Evolutionary conservation across 2,329 filamentous ascomycete species (phyloP), one percentile per base, ranked within the genome.

Genomic region (Stenocarpella maydis): DNA sequence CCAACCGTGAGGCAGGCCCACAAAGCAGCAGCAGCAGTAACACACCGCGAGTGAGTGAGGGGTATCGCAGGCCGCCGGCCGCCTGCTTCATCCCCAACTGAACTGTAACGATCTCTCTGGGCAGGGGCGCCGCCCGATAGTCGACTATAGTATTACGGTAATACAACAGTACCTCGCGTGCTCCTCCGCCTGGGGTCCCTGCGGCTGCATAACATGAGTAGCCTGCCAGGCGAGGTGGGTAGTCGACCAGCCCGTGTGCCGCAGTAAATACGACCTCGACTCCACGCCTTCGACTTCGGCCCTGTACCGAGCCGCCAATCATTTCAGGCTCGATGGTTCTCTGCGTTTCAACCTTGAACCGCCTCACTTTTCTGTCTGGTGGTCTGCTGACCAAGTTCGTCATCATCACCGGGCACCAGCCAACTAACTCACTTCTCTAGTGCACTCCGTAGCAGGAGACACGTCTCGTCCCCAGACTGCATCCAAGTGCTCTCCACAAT

Each of bases 361-460:
- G 61, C 68, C 68, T 69, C 63, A 69, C 63, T 69, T 67, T 64
- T 69, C 49, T 41, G 21, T 67, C 49, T 47, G 26, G 31, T 47
- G n/a, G 65, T 65, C 66, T 71, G 52, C 66, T 68, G 68, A 67
- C 53, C 68, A 50, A 41, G n/a, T n/a, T n/a, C 45, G n/a, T 69
- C 45, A 53, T 67, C 68, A 69, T 69, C 45, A 60, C 19, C 53
- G 28, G 37, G 53, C 26, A 19, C 26, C 45, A 69, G 47, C 61
- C 52, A n/a, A 41, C 31, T 31, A 8, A 31, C 31, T 37, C 4
- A 34, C 31, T 34, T 34, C 34, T 31, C 39, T 49, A 14, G 15
- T 63, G 19, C 28, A 24, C 43, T 37, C 43, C 43, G 26, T n/a
- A 24, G 14, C n/a, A 47, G n/a, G 28, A 37, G 10, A 63, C 28